Evolutionary conservation across 192 early-diverging fungal genomes (phyloP), one percentile per base, ranked within the genome.

Genomic region (Mortierella alpina): DNA sequence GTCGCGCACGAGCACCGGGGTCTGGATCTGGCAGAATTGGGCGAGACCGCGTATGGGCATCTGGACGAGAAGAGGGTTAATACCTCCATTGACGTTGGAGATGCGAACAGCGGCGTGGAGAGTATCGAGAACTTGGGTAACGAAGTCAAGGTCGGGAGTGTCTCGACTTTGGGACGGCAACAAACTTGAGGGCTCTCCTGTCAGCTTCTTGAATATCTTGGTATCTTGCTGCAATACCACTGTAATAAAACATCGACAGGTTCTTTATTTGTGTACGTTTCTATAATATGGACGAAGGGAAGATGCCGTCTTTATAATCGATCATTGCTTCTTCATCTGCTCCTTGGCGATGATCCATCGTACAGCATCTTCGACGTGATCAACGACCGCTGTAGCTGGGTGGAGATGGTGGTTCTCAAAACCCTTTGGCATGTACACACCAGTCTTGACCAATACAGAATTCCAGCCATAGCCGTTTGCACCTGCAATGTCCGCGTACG

Each of bases 11-110:
- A 91, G 80, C 81, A 88, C 41, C 63, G 85, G 0, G 96, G 96
- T 53, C 72, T 92, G 41, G 96, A 98, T 77, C 65, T 91, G 14
- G 84, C 94, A 20, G 93, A 97, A 82, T 89, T 97, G 81, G 96
- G 96, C 52, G 95, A 96, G 79, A 50, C 76, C 12, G 82, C 82
- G 45, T 89, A 89, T 45, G 86, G 83, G 15, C 86, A 87, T 13
- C 75, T 87, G 9, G 76, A 85, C 42, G 78, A 85, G n/a, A 73
- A 87, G 54, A 53, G 75, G 6, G 73, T 84, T 3, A 78, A 86
- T 39, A 55, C 84, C 40, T 23, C 12, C 7, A 73, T 82, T 20
- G 80, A 85, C 44, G 72, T 80, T 11, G 77, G 77, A 12, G 70
- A 72, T 47, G 70, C 77, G 17, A 72, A 72, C 54, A 63, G 64